Evolutionary conservation across 2,329 filamentous ascomycete species (phyloP).

Genomic region (Helminthosporium solani): DNA sequence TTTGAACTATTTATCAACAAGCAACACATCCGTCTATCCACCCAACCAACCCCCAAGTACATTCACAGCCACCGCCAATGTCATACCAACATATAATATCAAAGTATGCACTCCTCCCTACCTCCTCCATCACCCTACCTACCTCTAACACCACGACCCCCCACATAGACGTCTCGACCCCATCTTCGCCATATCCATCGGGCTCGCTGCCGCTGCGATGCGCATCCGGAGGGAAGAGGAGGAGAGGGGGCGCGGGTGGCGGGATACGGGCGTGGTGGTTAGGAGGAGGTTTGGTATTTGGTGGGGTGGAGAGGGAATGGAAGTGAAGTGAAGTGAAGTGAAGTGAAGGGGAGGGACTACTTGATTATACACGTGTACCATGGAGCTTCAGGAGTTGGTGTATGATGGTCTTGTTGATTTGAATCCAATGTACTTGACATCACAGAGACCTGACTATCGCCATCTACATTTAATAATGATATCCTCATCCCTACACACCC

Average conservation of each 20-base stretch:
- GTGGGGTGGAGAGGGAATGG: too few relatives aligned
- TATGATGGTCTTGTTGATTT: too few relatives aligned
- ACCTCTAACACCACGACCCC: background rate
- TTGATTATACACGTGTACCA: too few relatives aligned
- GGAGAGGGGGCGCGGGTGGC: constrained; percentile 45
- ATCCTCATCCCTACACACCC: background rate
- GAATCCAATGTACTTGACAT: background rate
- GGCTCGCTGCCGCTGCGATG: constrained; percentile 45
- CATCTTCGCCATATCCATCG: constrained; percentile 52
- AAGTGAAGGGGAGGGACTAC: too few relatives aligned
- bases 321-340: too few relatives aligned
- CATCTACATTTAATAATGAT: background rate
- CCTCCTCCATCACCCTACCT: constrained; percentile 1
- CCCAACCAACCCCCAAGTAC: background rate
- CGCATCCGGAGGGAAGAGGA: constrained; percentile 50
- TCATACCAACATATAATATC: constrained; percentile 47
- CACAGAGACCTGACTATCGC: background rate
- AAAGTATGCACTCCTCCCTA: constrained; percentile 38
- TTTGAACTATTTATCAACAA: background rate
- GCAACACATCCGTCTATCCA: background rate
- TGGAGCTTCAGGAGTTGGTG: too few relatives aligned
- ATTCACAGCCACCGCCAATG: too few relatives aligned
- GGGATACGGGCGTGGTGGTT: constrained; percentile 43
- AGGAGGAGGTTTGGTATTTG: constrained; percentile 42
- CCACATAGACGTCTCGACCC: constrained; percentile 48